Evolutionary conservation across 345 rosid species (phyloP).

Genomic region (Populus tremula): DNA sequence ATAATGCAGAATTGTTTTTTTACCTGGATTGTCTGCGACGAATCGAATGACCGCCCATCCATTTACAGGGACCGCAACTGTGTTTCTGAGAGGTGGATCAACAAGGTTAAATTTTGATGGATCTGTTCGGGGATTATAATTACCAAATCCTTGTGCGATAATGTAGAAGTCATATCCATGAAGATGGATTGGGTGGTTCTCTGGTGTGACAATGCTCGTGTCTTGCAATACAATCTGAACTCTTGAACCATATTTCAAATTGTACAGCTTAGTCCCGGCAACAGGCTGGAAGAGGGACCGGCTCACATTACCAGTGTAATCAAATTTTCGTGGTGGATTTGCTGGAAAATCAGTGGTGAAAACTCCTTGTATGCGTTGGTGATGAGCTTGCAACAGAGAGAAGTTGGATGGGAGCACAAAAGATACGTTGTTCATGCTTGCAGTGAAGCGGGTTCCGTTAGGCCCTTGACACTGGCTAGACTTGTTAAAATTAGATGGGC

Average conservation of each 20-base stretch:
- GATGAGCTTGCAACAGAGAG: conserved; percentile 44
- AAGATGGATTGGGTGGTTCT: conserved; percentile 47
- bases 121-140: conserved; percentile 35
- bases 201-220: conserved; percentile 35
- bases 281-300: conserved; percentile 11
- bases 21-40: conserved; percentile 46
- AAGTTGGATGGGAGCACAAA: conserved; percentile 28
- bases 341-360: conserved; percentile 38
- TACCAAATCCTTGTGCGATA: conserved; percentile 43
- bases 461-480: conserved; percentile 28
- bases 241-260: conserved; percentile 25
- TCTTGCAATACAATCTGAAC: conserved; percentile 43
- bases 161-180: conserved; percentile 51
- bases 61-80: conserved; percentile 34
- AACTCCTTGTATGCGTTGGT: conserved; percentile 28
- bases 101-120: conserved; percentile 30
- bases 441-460: conserved; percentile 34
- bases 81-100: conserved; percentile 43
- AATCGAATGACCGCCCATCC: conserved; percentile 50
- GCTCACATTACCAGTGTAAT: conserved; percentile 38
- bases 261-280: conserved; percentile 26
- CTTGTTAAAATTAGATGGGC: conserved; percentile 24
- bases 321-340: conserved; percentile 33
- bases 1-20: background rate
- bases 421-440: conserved; percentile 53